phyloP scores from a whole-genome alignment of 805 yeast species.

The Zygoascus ofunaensis region DNA sequence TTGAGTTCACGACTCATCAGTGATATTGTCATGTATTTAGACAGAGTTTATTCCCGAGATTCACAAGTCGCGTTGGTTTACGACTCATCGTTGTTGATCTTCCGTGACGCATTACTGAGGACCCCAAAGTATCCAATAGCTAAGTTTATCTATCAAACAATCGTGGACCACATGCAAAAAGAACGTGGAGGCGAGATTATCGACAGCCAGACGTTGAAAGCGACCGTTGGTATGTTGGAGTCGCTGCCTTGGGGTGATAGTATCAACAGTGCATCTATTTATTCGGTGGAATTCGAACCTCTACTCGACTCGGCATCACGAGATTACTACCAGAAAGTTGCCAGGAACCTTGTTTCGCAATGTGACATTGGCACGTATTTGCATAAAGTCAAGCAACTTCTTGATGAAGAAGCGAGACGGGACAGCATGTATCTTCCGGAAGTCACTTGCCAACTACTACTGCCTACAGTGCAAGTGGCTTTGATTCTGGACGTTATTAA shows the following conservation, averaged over 20 bases:
- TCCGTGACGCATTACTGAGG: slow-evolving; percentile 52
- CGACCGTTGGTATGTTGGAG: slow-evolving; percentile 63
- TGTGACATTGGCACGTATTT: slow-evolving; percentile 47
- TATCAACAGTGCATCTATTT: slow-evolving; percentile 44
- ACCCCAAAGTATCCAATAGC: slow-evolving; percentile 45
- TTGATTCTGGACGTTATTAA: slow-evolving; percentile 51
- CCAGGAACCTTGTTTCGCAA: slow-evolving; percentile 36
- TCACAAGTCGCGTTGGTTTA: slow-evolving; percentile 50
- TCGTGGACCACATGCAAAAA: slow-evolving; percentile 47
- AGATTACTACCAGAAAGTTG: slow-evolving; percentile 42
- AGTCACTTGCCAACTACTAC: slow-evolving; percentile 44
- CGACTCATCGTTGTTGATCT: slow-evolving; percentile 64
- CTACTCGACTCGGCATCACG: slow-evolving; percentile 45
- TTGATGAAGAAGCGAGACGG: slow-evolving; percentile 55
- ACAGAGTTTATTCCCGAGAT: slow-evolving; percentile 74
- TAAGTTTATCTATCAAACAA: slow-evolving; percentile 35
- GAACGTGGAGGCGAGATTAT: slow-evolving; percentile 50
- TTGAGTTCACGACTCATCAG: slow-evolving; percentile 68
- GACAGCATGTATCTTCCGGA: slow-evolving; percentile 45
- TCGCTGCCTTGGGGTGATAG: slow-evolving; percentile 31
- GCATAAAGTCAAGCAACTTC: slow-evolving; percentile 40
- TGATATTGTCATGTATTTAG: slow-evolving; percentile 79
- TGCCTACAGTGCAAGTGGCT: slow-evolving; percentile 48
- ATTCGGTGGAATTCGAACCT: slow-evolving; percentile 59
- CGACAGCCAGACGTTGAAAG: slow-evolving; percentile 50